Base-by-base conservation (phyloP, 2,329 filamentous ascomycete species). In the Phialophora verrucosa region DNA sequence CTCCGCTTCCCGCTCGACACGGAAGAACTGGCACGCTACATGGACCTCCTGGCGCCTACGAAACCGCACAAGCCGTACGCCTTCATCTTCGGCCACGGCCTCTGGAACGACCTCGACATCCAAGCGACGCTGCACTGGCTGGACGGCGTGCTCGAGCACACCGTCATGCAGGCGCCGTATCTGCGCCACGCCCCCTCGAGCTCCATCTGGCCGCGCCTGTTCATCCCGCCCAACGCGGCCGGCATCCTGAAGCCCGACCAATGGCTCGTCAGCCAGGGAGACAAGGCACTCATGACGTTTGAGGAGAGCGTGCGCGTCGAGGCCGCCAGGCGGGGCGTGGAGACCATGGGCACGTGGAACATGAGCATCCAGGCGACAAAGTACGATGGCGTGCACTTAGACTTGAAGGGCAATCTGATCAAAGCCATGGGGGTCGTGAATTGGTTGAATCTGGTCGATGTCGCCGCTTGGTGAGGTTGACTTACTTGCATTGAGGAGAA, bases 111-210 rank as follows among this genome's bases (percentile, higher is more conserved):
- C 66, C 76, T 83, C 14, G 78, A 82, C 31, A 66, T 82, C 12
- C 76, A 77, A 59, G 76, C 77, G 32, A 78, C 80, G 0, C 64
- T 79, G 4, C 73, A 77, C 49, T 83, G 82, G 71, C 87, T 99
- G 56, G 92, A 97, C 80, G 89, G 88, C 74, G 90, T 91, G 62
- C 85, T 92, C 61, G 91, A 91, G 32, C 97, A 97, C 87, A 96
- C 93, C 85, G 93, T 98, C 83, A 96, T 94, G 81, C 56, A 51
- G 23, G 69, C 71, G 1, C 69, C 71, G 2, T 73, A 73, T 49
- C 64, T 72, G 4, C 4, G 35, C 5, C 14, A 54, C 10, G 25
- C 10, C 20, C 42, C 20, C 6, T 31, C 27, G 1, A 17, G 58
- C 56, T 53, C 65, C 14, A 55, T 73, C 62, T 75, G 70, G 69